Base-by-base conservation (phyloP, 257 asterid species). In the Cinchona pubescens region DNA sequence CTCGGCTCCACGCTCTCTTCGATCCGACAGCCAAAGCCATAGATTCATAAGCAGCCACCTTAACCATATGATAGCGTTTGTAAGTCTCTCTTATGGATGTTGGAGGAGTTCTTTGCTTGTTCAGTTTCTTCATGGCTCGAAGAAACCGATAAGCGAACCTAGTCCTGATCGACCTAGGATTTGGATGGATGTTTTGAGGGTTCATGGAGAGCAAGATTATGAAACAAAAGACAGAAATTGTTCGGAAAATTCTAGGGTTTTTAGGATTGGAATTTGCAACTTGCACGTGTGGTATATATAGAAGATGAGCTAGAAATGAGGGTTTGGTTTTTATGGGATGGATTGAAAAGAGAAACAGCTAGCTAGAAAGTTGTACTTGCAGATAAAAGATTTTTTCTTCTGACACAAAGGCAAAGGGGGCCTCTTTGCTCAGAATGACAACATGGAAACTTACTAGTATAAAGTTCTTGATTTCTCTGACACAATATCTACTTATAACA, bases 371-470 rank as follows among this genome's bases (percentile, higher is more conserved):
- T 48, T 10, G 75, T 35, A 32, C 53, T 55, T 61, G 60, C 76
- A 75, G 76, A 69, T 61, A 73, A 74, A 79, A 85, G 89, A 85
- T 85, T 88, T 85, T 88, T 92, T 74, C 59, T 87, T 90, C 94
- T 88, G 97, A 92, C 96, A 88, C 86, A 80, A 83, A 90, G 88
- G 88, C n/a, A 84, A 67, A 87, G 88, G 88, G 88, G 83, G 69
- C 87, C 89, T 81, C 79, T 64, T 60, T 69, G 75, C 61, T 37
- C 76, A 71, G 75, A 81, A 79, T 79, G 85, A 87, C 87, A 85
- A 90, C 74, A 77, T 76, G 74, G 74, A 84, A 81, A 82, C 42
- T 60, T n/a, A n/a, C n/a, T n/a, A n/a, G n/a, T n/a, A n/a, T n/a
- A n/a, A 55, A 37, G 59, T 38, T 78, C 83, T 69, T 69, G 69